phyloP scores from a whole-genome alignment of 1,139 yeast genomes.

The Zygoascus meyerae region DNA sequence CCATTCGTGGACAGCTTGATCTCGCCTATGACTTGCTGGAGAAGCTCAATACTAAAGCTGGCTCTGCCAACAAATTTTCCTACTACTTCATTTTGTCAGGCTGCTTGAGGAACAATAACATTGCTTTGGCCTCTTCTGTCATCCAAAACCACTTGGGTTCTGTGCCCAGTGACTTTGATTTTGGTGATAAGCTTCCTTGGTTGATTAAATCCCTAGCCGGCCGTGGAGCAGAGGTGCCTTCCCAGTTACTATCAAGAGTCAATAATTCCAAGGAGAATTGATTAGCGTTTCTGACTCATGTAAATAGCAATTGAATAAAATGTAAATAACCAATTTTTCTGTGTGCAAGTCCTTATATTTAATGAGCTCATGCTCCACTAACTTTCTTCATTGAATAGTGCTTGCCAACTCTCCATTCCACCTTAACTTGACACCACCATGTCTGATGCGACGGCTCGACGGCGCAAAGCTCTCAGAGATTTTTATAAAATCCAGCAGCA shows the following conservation, averaged over 20 bases:
- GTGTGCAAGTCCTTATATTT: not conserved
- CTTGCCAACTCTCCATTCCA: not conserved
- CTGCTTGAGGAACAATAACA: constrained; percentile 36
- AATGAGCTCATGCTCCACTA: not conserved
- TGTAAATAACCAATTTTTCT: not conserved
- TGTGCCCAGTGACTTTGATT: constrained; percentile 8
- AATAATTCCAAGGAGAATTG: not conserved
- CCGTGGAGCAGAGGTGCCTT: constrained; percentile 11
- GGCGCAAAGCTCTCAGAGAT: constrained; percentile 37
- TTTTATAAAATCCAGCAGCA: constrained; percentile 34
- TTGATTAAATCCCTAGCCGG: constrained; percentile 3
- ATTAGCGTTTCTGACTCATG: not conserved
- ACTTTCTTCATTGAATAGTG: not conserved
- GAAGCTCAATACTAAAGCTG: constrained; percentile 24
- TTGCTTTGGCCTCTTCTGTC: constrained; percentile 27
- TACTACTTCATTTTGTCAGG: constrained; percentile 50
- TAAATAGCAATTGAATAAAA: not conserved
- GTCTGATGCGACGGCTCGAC: constrained; percentile 21
- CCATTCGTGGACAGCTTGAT: constrained; percentile 34
- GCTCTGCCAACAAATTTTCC: constrained; percentile 50
- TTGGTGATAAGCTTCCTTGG: constrained; percentile 11
- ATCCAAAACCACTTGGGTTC: constrained; percentile 6
- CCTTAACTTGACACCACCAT: not conserved
- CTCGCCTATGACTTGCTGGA: constrained; percentile 42
- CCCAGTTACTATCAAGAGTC: not conserved